These are phyloP conservation scores for Xylariaceae sp. DNA, from an alignment of 2,329 filamentous ascomycete species.

Conservation along the genomic window DNA sequence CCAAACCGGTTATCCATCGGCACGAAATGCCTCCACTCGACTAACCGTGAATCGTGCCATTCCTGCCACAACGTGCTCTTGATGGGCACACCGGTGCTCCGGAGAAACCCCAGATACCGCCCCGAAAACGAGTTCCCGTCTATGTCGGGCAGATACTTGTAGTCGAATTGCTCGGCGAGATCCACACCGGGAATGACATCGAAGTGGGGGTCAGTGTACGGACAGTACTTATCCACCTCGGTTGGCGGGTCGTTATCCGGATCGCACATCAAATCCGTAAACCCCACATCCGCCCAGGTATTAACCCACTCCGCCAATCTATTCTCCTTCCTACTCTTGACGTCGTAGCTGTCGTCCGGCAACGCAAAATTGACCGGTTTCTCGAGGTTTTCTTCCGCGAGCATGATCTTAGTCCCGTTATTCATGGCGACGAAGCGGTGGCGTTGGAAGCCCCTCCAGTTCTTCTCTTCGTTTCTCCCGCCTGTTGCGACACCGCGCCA, in stretches of 20 bases:
- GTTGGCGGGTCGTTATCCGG: constrained; percentile 31
- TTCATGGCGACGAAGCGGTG: constrained; percentile 74
- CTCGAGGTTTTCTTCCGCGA: constrained; percentile 44
- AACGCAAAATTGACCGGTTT: constrained; percentile 53
- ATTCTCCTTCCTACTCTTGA: constrained; percentile 44
- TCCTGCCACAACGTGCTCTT: constrained; percentile 77
- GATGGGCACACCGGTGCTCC: constrained; percentile 67
- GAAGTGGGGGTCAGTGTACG: constrained; percentile 50
- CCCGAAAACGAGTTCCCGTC: constrained; percentile 73
- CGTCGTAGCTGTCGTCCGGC: constrained; percentile 45
- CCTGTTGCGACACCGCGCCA: constrained; percentile 70
- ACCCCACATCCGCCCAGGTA: constrained; percentile 49
- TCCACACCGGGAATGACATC: constrained; percentile 37
- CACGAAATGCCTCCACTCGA: constrained; percentile 78
- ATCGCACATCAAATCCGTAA: constrained; percentile 54
- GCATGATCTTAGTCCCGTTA: constrained; percentile 58
- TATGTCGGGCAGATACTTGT: constrained; percentile 73
- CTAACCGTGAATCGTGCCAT: constrained; percentile 74
- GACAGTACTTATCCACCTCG: constrained; percentile 37
- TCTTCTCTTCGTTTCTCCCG: constrained; percentile 55
- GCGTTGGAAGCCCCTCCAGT: constrained; percentile 71
- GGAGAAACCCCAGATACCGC: constrained; percentile 66
- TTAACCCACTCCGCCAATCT: constrained; percentile 50
- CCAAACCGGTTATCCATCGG: constrained; percentile 73
- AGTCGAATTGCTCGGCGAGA: constrained; percentile 53